Conservation (phyloP, 495 filamentous ascomycete genomes). For the Copromyces sp. region DNA sequence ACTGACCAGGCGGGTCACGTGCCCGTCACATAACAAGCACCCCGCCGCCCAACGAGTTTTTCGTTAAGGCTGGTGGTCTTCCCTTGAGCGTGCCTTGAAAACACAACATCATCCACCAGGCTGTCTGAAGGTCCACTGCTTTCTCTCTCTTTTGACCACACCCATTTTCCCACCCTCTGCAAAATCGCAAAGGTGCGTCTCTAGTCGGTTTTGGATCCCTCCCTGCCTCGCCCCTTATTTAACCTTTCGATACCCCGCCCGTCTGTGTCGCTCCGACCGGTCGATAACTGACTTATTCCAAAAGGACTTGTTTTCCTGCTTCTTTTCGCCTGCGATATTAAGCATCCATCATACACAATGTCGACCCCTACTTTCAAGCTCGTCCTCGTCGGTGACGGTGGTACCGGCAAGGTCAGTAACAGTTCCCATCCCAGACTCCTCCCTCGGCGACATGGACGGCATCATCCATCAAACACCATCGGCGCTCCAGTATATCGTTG, state of each 20-base stretch:
- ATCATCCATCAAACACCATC: constrained; percentile 6
- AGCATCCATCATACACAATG: constrained; percentile 41
- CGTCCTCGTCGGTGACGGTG: constrained; percentile 98
- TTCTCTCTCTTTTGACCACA: constrained; percentile 21
- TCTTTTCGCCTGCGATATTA: constrained; percentile 10
- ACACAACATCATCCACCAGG: constrained; percentile 22
- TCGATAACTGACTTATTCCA: constrained; percentile 1
- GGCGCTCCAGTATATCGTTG: constrained; percentile 4
- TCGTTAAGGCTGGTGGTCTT: constrained; percentile 24
- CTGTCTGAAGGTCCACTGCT: constrained; percentile 17
- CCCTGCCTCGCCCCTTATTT: not conserved
- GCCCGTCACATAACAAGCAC: constrained; percentile 9
- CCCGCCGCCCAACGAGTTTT: constrained; percentile 32
- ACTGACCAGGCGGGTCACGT: constrained; percentile 22
- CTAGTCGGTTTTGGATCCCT: not conserved
- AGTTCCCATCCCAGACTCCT: constrained; percentile 1
- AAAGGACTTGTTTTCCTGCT: constrained; percentile 22
- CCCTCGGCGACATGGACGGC: not conserved
- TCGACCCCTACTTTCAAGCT: constrained; percentile 86
- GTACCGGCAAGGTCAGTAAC: constrained; percentile 96
- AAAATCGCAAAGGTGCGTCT: constrained; percentile 16
- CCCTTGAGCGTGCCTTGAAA: constrained; percentile 19
- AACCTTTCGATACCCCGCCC: not conserved
- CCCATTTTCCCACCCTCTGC: constrained; percentile 7
- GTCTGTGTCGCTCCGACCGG: not conserved